Percentiles rank a stretch among this genome's conserved stretches.
Evolutionary conservation across 345 rosid genomes (phyloP).

Genomic region (Aegle marmelos): DNA sequence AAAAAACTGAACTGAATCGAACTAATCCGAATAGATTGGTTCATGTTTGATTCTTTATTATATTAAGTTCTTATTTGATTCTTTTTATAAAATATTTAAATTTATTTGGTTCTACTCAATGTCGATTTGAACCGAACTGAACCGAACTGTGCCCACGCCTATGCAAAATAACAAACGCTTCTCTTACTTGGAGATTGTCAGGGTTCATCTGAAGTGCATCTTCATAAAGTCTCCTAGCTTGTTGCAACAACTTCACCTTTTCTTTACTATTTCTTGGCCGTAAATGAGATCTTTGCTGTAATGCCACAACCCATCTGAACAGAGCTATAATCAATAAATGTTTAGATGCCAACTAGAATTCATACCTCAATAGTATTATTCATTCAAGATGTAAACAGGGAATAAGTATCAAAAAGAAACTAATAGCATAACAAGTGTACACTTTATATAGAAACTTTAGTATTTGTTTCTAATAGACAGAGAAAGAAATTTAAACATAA

Average conservation of each 20-base stretch:
- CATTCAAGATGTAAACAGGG: neutral
- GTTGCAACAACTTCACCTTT: conserved; percentile 57
- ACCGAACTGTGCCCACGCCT: no score
- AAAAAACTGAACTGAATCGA: no score
- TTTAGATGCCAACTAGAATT: neutral
- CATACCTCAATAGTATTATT: neutral
- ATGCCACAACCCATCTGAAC: conserved; percentile 58
- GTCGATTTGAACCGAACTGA: no score
- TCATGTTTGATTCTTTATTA: no score
- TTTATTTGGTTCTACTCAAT: no score
- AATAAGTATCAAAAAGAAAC: neutral
- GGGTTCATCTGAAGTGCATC: conserved; percentile 66
- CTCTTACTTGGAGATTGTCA: conserved; percentile 43
- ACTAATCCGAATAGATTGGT: no score
- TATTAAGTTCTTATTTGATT: no score
- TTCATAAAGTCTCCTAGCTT: conserved; percentile 60
- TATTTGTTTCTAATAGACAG: neutral
- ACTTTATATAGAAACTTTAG: neutral
- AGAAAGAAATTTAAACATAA: conserved; percentile 24
- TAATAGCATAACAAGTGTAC: neutral
- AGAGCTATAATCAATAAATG: conserved; percentile 42
- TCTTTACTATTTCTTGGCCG: conserved; percentile 50
- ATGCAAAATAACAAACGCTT: no score
- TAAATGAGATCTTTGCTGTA: conserved; percentile 69
- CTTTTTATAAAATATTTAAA: no score